Evolutionary conservation across 1,139 yeast genomes (phyloP).

Genomic region (Candida anutae): DNA sequence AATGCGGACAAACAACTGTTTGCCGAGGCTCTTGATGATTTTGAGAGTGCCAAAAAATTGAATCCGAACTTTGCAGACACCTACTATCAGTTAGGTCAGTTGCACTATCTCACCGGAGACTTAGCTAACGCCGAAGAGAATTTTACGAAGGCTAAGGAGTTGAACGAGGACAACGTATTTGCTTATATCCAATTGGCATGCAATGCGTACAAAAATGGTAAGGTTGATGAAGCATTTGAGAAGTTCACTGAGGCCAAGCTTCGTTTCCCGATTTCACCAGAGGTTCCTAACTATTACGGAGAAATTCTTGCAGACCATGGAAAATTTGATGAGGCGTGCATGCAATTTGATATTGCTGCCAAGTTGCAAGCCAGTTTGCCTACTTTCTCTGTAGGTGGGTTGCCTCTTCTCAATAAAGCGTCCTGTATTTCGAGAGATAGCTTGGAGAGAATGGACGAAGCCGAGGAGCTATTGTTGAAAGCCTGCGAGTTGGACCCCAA

Average conservation of each 20-base stretch:
- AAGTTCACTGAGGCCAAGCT: constrained; percentile 67
- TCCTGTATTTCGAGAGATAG: constrained; percentile 58
- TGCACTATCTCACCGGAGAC: constrained; percentile 73
- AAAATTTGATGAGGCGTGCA: constrained; percentile 62
- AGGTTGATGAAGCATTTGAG: constrained; percentile 50
- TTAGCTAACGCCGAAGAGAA: constrained; percentile 65
- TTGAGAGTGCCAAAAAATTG: constrained; percentile 62
- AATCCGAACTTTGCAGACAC: constrained; percentile 74
- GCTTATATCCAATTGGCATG: constrained; percentile 93
- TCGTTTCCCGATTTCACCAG: constrained; percentile 81
- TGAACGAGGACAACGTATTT: constrained; percentile 70
- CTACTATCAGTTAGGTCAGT: constrained; percentile 92
- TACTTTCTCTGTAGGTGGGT: constrained; percentile 65
- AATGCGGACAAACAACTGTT: constrained; percentile 71
- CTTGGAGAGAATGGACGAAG: constrained; percentile 47
- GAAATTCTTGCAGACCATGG: constrained; percentile 84
- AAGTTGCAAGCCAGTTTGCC: constrained; percentile 69
- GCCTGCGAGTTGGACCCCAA: constrained; percentile 83
- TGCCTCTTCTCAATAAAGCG: constrained; percentile 89
- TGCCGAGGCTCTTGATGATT: constrained; percentile 58
- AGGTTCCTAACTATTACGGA: constrained; percentile 92
- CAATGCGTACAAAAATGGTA: constrained; percentile 77
- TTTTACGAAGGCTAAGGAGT: constrained; percentile 68
- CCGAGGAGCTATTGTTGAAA: constrained; percentile 59
- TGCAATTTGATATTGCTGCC: constrained; percentile 82